These are phyloP conservation scores for Lachancea waltii DNA, from an alignment of 805 yeast genomes.

Conservation along the genomic window DNA sequence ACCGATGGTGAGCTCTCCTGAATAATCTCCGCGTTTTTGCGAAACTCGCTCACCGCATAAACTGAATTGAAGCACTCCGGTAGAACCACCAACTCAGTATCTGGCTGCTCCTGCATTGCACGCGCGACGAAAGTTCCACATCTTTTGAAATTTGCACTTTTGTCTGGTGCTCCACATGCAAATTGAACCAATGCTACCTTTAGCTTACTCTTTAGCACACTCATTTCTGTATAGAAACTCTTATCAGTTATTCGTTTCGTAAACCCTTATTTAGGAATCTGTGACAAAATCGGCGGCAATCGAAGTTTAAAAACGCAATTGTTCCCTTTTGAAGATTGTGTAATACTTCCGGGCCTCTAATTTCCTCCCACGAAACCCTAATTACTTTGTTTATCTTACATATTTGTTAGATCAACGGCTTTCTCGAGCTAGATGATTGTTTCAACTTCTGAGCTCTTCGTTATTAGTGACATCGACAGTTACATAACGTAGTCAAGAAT, in stretches of 20 bases:
- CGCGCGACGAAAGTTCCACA: conserved; percentile 57
- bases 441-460: too few relatives aligned
- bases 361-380: too few relatives aligned
- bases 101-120: conserved; percentile 53
- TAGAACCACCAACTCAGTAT: conserved; percentile 69
- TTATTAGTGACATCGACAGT: too few relatives aligned
- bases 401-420: too few relatives aligned
- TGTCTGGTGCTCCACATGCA: conserved; percentile 63
- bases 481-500: background rate
- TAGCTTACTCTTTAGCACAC: conserved; percentile 44
- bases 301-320: too few relatives aligned
- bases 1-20: conserved; percentile 70
- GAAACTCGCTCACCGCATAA: conserved; percentile 79
- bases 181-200: conserved; percentile 83
- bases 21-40: conserved; percentile 81
- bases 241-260: background rate
- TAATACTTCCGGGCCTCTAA: too few relatives aligned
- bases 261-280: background rate
- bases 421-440: too few relatives aligned
- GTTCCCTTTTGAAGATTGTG: too few relatives aligned
- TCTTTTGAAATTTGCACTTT: conserved; percentile 64
- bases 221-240: background rate
- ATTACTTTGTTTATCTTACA: too few relatives aligned
- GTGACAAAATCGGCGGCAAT: too few relatives aligned
- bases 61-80: conserved; percentile 98